These are phyloP conservation scores for Globisporangium orthogonon DNA, from an alignment of 352 stramenopile genomes.

Conservation along the genomic window DNA sequence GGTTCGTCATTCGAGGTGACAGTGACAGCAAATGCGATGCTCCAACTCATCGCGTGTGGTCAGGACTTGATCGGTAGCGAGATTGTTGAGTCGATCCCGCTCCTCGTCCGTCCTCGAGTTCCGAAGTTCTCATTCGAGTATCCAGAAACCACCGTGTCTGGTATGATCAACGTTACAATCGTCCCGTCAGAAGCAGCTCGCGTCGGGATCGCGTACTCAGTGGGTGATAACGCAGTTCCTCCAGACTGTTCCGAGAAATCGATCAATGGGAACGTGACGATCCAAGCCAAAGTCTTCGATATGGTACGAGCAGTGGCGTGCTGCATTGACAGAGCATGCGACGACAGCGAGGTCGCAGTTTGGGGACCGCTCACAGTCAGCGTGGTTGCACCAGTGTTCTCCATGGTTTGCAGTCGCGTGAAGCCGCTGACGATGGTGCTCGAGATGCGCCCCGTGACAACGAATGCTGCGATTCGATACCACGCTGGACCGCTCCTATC, in stretches of 20 bases:
- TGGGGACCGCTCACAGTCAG: conserved; percentile 29
- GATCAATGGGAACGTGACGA: conserved; percentile 12
- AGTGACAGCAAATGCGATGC: conserved; percentile 29
- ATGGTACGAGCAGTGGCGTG: conserved; percentile 42
- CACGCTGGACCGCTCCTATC: conserved; percentile 7
- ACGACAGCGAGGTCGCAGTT: conserved; percentile 15
- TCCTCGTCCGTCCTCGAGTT: conserved; percentile 28
- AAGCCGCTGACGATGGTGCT: conserved; percentile 30
- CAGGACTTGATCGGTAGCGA: conserved; percentile 24
- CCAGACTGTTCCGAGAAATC: conserved; percentile 7
- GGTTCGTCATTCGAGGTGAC: conserved; percentile 10
- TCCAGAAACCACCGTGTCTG: conserved; percentile 33
- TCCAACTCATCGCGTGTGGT: conserved; percentile 42
- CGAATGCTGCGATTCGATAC: conserved; percentile 21
- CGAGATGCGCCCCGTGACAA: conserved; percentile 21
- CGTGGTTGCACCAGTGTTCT: conserved; percentile 19
- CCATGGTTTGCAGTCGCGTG: conserved; percentile 23
- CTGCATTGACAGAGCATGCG: conserved; percentile 28
- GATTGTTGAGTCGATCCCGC: conserved; percentile 15
- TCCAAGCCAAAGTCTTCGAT: conserved; percentile 30
- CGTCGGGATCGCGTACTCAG: conserved; percentile 24
- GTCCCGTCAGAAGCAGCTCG: conserved; percentile 6
- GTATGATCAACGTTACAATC: conserved; percentile 43
- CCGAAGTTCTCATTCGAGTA: conserved; percentile 28
- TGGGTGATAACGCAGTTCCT: background rate